Evolutionary conservation across 2,329 filamentous ascomycete genomes (phyloP).

Genomic region (Beauveria asiatica): DNA sequence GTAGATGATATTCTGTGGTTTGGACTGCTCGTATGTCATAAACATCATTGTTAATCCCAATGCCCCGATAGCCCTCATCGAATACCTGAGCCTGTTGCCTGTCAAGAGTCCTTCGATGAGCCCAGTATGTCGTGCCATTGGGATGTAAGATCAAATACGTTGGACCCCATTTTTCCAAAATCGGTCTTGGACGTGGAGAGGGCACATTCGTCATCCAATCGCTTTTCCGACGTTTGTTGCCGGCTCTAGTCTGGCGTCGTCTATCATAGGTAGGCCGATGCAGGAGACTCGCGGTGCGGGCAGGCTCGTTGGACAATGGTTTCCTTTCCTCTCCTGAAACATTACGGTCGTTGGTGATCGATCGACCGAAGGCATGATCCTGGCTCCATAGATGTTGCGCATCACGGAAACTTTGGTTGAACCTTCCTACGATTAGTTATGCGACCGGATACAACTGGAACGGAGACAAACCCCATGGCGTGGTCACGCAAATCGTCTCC

Average conservation of each 20-base stretch:
- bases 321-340: no score
- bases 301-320: no score
- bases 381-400: no score
- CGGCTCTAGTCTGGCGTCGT: not conserved
- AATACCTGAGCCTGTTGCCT: not conserved
- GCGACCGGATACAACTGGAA: no score
- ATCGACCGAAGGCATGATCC: no score
- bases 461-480: no score
- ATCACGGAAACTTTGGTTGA: no score
- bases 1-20: not conserved
- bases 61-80: not conserved
- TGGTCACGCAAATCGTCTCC: no score
- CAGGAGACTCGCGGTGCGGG: no score
- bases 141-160: not conserved
- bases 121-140: not conserved
- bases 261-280: no score
- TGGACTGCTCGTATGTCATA: not conserved
- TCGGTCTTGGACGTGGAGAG: not conserved
- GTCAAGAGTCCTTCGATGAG: not conserved
- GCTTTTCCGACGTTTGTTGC: not conserved
- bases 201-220: not conserved
- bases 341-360: no score
- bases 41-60: not conserved
- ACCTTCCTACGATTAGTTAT: no score
- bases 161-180: not conserved